Evolutionary conservation across 805 yeast genomes (phyloP).

Genomic region (Spathaspora gorwiae): DNA sequence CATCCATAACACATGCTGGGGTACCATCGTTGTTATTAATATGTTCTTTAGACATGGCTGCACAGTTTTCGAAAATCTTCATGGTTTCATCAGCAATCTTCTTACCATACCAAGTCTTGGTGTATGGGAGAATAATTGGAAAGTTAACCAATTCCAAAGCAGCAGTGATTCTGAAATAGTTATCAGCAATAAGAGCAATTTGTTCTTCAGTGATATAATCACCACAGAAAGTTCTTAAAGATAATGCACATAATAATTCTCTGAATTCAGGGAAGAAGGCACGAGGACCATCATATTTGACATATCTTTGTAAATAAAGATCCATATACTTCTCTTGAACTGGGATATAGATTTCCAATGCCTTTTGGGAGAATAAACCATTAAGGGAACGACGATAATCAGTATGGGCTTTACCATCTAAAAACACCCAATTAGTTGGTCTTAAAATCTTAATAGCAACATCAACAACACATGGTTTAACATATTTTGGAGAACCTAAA

Average conservation of each 20-base stretch:
- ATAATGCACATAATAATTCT: constrained; percentile 92
- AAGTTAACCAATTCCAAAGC: constrained; percentile 96
- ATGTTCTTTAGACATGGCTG: constrained; percentile 78
- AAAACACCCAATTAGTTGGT: constrained; percentile 96
- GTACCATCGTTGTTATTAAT: constrained; percentile 67
- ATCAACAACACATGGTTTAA: constrained; percentile 97
- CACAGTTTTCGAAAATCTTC: constrained; percentile 86
- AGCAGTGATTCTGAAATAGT: constrained; percentile 87
- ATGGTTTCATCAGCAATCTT: constrained; percentile 89
- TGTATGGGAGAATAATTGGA: constrained; percentile 93
- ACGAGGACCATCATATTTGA: constrained; percentile 58
- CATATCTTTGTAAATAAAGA: constrained; percentile 65
- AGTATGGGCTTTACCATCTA: constrained; percentile 92
- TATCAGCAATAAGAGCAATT: constrained; percentile 83
- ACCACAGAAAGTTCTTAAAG: constrained; percentile 93
- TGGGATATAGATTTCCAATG: constrained; percentile 81
- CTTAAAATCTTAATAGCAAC: constrained; percentile 91
- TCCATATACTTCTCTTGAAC: constrained; percentile 83
- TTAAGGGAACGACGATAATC: constrained; percentile 91
- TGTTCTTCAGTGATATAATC: constrained; percentile 90
- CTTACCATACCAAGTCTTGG: constrained; percentile 98
- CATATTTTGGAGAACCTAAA: constrained; percentile 77
- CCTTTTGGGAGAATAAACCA: constrained; percentile 80
- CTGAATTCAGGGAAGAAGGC: constrained; percentile 91
- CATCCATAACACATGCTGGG: constrained; percentile 89